Percentiles rank a stretch among this genome's conserved stretches.
phyloP scores from a whole-genome alignment of 495 filamentous ascomycete species.

The Cercophora samala region DNA sequence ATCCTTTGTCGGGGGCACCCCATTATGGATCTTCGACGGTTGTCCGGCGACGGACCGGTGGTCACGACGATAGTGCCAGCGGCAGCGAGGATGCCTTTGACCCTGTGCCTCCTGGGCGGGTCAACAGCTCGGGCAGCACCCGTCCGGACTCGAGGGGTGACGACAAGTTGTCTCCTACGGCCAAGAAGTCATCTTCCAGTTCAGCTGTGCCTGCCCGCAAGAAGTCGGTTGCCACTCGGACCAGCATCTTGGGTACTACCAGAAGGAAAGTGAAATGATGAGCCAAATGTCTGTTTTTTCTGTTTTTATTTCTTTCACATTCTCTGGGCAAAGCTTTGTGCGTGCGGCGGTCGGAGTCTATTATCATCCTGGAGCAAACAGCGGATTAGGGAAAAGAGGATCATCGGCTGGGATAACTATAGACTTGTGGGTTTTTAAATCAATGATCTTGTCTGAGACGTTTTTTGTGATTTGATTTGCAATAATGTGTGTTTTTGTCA shows the following conservation, averaged over 20 bases:
- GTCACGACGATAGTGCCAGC: not conserved
- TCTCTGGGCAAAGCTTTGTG: not conserved
- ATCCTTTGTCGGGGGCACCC: not conserved
- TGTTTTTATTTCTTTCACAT: not conserved
- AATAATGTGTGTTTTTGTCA: not conserved
- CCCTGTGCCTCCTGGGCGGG: not conserved
- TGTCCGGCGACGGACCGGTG: conserved; percentile 6
- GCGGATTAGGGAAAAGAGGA: not conserved
- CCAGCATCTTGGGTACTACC: not conserved
- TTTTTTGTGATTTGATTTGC: not conserved
- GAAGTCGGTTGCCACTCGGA: not conserved
- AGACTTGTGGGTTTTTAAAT: not conserved
- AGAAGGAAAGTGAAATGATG: not conserved
- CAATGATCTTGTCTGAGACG: not conserved
- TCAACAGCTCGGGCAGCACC: not conserved
- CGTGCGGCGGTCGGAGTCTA: not conserved
- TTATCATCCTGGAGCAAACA: not conserved
- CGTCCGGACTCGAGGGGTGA: not conserved
- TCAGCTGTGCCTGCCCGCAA: conserved; percentile 11
- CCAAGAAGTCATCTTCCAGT: not conserved
- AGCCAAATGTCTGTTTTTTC: not conserved
- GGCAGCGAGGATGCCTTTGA: conserved; percentile 12
- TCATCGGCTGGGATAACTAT: conserved; percentile 18
- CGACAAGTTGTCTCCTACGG: conserved; percentile 8
- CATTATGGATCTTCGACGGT: conserved; percentile 7